These are phyloP conservation scores for Eucalyptus pauciflora DNA, from an alignment of 345 rosid species.

Conservation along the genomic window DNA sequence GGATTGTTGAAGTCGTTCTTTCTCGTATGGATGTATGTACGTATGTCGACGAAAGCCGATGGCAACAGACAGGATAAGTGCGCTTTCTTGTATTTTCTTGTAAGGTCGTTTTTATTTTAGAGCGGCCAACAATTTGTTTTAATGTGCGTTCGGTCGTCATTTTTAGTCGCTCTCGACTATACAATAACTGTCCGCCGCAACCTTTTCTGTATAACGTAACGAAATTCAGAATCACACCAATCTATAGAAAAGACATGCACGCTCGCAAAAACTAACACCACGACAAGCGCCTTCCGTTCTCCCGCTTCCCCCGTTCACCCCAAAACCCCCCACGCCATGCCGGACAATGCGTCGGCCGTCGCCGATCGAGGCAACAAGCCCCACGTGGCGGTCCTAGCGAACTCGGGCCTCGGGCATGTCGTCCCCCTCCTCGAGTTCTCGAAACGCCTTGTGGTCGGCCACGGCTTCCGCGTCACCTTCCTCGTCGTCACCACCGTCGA, in stretches of 20 bases:
- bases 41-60: neutral
- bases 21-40: neutral
- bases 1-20: neutral
- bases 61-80: neutral
- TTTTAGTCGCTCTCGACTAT: neutral
- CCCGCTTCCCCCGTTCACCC: neutral
- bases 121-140: neutral
- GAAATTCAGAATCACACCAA: neutral
- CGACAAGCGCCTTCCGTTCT: neutral
- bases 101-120: neutral
- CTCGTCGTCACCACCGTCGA: conserved; percentile 5
- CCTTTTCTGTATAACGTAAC: neutral
- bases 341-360: neutral
- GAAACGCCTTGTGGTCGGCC: conserved; percentile 9
- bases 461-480: conserved; percentile 14
- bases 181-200: neutral
- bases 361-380: neutral
- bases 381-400: conserved; percentile 13
- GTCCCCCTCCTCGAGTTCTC: conserved; percentile 30
- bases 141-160: neutral
- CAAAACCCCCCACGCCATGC: neutral
- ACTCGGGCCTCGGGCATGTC: conserved; percentile 30
- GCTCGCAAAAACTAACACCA: neutral
- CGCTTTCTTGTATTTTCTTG: neutral
- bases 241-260: neutral